These are phyloP conservation scores for Mycena sp. DNA, from an alignment of 1,284 basidiomycete genomes.

Conservation along the genomic window DNA sequence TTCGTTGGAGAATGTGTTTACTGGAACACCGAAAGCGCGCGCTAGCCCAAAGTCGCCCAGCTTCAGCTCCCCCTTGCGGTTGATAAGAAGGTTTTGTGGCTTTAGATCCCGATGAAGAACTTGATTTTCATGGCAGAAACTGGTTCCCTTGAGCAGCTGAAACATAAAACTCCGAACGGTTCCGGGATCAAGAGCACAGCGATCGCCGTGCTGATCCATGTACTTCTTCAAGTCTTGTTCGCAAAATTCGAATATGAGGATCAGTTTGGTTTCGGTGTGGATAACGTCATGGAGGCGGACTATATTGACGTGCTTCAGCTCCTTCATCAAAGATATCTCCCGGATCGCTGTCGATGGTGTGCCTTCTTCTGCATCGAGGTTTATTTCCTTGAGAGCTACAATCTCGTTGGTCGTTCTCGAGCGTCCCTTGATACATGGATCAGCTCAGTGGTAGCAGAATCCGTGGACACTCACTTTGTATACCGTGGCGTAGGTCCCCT, in stretches of 20 bases:
- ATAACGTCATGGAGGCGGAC: constrained; percentile 98
- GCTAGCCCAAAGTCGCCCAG: constrained; percentile 97
- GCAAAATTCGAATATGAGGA: constrained; percentile 99
- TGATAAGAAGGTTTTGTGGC: constrained; percentile 97
- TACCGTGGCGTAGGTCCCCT: constrained; percentile 90
- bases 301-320: constrained; percentile 95
- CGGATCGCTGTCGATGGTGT: constrained; percentile 95
- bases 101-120: constrained; percentile 98
- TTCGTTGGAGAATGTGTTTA: constrained; percentile 97
- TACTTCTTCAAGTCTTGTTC: constrained; percentile 97
- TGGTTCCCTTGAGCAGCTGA: constrained; percentile 96
- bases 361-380: constrained; percentile 95
- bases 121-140: constrained; percentile 92
- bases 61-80: constrained; percentile 96
- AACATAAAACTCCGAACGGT: constrained; percentile 99
- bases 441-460: too few relatives aligned
- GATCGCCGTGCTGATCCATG: constrained; percentile 98
- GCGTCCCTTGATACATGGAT: constrained; percentile 81
- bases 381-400: constrained; percentile 93
- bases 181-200: constrained; percentile 91
- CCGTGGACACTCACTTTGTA: constrained; percentile 73
- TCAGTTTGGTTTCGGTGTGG: constrained; percentile 97
- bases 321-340: constrained; percentile 97
- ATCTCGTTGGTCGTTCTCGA: constrained; percentile 90
- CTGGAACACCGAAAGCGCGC: constrained; percentile 94